Evolutionary conservation across 768 basidiomycete genomes (phyloP), one percentile per base, ranked within the genome.

Genomic region (Phlebiopsis gigantea): DNA sequence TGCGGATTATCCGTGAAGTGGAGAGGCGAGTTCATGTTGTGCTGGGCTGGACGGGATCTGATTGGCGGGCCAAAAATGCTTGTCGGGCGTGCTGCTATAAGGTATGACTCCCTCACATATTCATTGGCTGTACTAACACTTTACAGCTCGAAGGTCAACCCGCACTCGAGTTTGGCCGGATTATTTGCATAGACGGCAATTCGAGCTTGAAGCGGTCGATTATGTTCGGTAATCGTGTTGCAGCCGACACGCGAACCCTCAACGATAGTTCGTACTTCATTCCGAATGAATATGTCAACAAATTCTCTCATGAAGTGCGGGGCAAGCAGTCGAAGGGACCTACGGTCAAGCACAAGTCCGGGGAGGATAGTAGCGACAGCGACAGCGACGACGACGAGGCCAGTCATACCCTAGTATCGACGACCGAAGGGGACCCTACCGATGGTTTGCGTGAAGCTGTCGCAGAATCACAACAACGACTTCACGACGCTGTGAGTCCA

Each of bases 51-150:
- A 61, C 72, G 48, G 46, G 43, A 0, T 64, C 66, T 0, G 43
- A 75, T 29, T 78, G 73, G 71, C 53, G 66, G 1, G 68, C 70
- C 1, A 15, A 58, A 31, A 65, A 76, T 51, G 60, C 66, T 0
- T 78, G 76, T 58, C 72, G 70, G 0, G 57, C 74, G 0, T 77
- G 77, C 57, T 57, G 57, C 21, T 74, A 76, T 48, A 62, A 70
- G 65, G 68, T 74, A 52, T 8, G 49, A 43, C n/a, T 12, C 43
- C 6, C 7, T 49, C 10, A 30, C 43, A 17, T 17, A 19, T 17
- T n/a, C n/a, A 44, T 39, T 55, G 28, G 15, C 43, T 26, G 12
- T 19, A 25, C 28, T 55, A 4, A 26, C n/a, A 5, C 15, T 7
- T 28, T 47, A 21, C 46, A 70, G 65, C 59, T 73, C 17, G 56